A percentile compares a stretch with the other conserved stretches of the same genome.
These are phyloP conservation scores for Pythium grandisporangium DNA, from an alignment of 352 stramenopile species.

Conservation along the genomic window DNA sequence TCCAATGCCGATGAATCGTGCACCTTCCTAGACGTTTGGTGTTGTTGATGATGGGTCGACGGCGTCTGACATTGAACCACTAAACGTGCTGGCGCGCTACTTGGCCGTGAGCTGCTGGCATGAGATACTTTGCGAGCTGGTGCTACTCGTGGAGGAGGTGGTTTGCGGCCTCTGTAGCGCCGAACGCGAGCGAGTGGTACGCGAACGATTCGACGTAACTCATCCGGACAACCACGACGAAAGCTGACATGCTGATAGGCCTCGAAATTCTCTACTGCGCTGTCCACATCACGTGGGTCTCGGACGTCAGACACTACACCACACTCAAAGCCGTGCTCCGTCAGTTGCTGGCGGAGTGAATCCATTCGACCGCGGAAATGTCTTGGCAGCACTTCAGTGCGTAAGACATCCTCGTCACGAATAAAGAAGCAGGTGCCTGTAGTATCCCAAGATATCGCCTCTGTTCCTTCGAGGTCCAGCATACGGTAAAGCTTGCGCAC, in stretches of 20 bases:
- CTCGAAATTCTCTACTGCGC: conserved; percentile 9
- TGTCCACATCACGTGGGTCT: not conserved
- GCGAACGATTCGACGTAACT: not conserved
- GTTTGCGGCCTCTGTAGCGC: too few relatives aligned
- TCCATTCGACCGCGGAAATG: conserved; percentile 61
- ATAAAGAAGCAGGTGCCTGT: conserved; percentile 46
- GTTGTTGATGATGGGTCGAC: too few relatives aligned
- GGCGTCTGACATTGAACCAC: too few relatives aligned
- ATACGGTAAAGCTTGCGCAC: conserved; percentile 74
- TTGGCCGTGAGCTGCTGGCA: too few relatives aligned
- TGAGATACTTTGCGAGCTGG: too few relatives aligned
- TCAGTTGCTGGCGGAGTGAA: conserved; percentile 59
- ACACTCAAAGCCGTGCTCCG: conserved; percentile 49
- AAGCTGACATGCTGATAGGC: not conserved
- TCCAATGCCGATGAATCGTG: too few relatives aligned
- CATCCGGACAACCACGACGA: not conserved
- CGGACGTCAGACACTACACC: not conserved
- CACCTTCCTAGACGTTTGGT: too few relatives aligned
- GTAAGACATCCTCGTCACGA: conserved; percentile 32
- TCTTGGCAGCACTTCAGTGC: conserved; percentile 35
- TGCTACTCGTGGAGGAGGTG: too few relatives aligned
- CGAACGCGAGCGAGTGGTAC: too few relatives aligned
- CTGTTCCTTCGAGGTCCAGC: conserved; percentile 40
- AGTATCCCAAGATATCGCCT: conserved; percentile 49
- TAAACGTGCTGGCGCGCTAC: too few relatives aligned